Conservation (phyloP, 352 stramenopile genomes). For the Aphanomyces invadans region DNA sequence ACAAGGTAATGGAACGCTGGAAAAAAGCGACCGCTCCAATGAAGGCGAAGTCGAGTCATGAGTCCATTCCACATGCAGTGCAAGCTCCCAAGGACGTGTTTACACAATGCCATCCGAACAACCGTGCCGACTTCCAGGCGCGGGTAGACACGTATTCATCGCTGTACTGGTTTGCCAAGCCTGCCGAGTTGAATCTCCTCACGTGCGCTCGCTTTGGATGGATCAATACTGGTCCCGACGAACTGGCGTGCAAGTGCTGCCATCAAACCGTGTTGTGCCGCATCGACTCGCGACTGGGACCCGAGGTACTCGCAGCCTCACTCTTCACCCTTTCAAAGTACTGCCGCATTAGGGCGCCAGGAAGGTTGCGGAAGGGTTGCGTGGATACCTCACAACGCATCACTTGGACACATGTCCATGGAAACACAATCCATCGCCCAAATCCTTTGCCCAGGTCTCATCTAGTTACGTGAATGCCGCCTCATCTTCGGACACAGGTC, state of each 20-base stretch:
- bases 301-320: background rate
- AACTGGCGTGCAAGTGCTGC: conserved; percentile 17
- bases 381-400: conserved; percentile 5
- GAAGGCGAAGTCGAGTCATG: background rate
- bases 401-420: conserved; percentile 23
- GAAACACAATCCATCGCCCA: conserved; percentile 16
- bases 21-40: conserved; percentile 20
- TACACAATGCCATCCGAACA: conserved; percentile 19
- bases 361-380: conserved; percentile 15
- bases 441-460: conserved; percentile 14
- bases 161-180: conserved; percentile 25
- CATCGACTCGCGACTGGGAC: conserved; percentile 14
- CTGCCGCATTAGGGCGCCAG: conserved; percentile 5
- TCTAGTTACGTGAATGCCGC: background rate
- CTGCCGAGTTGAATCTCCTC: conserved; percentile 11
- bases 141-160: conserved; percentile 11
- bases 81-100: background rate
- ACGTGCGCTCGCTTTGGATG: conserved; percentile 17
- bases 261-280: conserved; percentile 3
- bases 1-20: conserved; percentile 17
- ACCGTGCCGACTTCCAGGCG: conserved; percentile 13
- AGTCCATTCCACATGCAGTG: background rate
- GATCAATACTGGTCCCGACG: conserved; percentile 19
- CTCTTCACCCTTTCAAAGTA: background rate
- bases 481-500: background rate